Evolutionary conservation across 495 filamentous ascomycete genomes (phyloP), one percentile per base, ranked within the genome.

Genomic region (Penicillium fimorum): DNA sequence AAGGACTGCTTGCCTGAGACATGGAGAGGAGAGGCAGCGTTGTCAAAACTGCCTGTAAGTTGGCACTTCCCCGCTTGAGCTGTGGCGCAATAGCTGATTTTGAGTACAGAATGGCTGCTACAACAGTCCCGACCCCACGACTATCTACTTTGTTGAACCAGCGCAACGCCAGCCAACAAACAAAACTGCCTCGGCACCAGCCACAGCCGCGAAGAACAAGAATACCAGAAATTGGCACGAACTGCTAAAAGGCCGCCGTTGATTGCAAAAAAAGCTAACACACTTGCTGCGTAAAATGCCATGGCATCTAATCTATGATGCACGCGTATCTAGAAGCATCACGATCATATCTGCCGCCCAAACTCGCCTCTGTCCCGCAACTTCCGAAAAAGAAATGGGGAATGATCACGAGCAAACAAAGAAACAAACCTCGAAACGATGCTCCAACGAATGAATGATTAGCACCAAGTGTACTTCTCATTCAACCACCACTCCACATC

Each of bases 401-500:
- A 53, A 46, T 17, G 47, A 56, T 17, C n/a, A 27, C 25, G 20
- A 47, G n/a, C 53, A 53, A 46, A 15, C 18, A 30, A 53, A 58
- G 29, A 53, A 47, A 18, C 33, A 46, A 35, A 37, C 47, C 42
- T 48, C 41, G 33, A 59, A 50, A 60, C 22, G 18, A 55, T 45
- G 27, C 5, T 29, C 12, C 13, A 43, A 42, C 8, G 43, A 43
- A 5, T 51, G 15, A 20, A 13, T 32, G 35, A 45, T 84, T 70
- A 97, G 68, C 90, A 96, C 93, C 93, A 98, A 18, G 83, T 88
- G 75, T 85, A 97, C 79, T 95, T 96, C 80, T 98, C 92, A 66
- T 95, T 96, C 57, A 79, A 81, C 50, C 91, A 70, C 94, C 94
- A 98, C 46, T 91, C 87, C 40, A 96, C 75, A 22, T 85, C 77